A percentile compares a stretch with the other conserved stretches of the same genome.
These are phyloP conservation scores for Asclepias syriaca DNA, from an alignment of 257 asterid species.

Conservation along the genomic window DNA sequence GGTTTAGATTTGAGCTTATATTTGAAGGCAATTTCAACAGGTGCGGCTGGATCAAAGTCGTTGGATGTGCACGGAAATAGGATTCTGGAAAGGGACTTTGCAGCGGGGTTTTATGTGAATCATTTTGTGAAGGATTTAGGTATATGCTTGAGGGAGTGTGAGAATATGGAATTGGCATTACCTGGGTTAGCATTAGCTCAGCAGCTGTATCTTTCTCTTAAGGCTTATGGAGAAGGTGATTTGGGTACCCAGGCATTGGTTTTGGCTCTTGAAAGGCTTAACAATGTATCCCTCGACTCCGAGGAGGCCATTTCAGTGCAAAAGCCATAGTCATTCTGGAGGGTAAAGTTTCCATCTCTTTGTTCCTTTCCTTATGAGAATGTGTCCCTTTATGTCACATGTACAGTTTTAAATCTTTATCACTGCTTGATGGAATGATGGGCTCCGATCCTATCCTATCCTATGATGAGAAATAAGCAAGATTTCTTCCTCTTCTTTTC, in stretches of 20 bases:
- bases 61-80: slow-evolving; percentile 73
- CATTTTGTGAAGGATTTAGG: slow-evolving; percentile 96
- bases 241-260: slow-evolving; percentile 88
- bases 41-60: slow-evolving; percentile 91
- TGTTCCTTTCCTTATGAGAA: neutral
- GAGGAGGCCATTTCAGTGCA: slow-evolving; percentile 8
- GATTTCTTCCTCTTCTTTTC: too few species aligned
- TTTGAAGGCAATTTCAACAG: slow-evolving; percentile 66
- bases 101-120: slow-evolving; percentile 85
- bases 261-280: slow-evolving; percentile 79
- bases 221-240: slow-evolving; percentile 86
- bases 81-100: slow-evolving; percentile 70
- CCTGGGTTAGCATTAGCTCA: slow-evolving; percentile 93
- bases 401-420: too few species aligned
- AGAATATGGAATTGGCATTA: slow-evolving; percentile 79
- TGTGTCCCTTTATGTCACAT: neutral
- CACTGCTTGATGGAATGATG: too few species aligned
- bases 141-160: slow-evolving; percentile 86
- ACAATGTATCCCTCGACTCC: slow-evolving; percentile 45
- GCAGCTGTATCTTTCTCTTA: slow-evolving; percentile 75
- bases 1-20: slow-evolving; percentile 51
- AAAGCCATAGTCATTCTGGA: slow-evolving; percentile 14
- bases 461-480: too few species aligned
- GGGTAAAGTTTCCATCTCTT: slow-evolving; percentile 15
- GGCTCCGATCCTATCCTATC: too few species aligned